Base-by-base conservation (phyloP, 345 rosid genomes). In the Aquilaria sinensis region DNA sequence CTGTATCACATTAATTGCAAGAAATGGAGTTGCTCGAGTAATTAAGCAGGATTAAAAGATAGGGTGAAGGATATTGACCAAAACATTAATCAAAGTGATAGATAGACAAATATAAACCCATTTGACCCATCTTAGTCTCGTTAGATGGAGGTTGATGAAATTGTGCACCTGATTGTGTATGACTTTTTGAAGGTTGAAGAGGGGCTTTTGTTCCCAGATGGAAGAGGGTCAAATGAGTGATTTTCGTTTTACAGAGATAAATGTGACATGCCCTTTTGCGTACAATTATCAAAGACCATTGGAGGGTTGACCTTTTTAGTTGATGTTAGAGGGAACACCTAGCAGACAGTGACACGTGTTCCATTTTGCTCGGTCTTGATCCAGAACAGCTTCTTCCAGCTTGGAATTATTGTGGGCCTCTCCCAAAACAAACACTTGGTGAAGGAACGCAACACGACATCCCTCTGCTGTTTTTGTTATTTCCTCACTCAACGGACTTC, bases 111-210 rank as follows among this genome's bases (percentile, higher is more conserved):
- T 75, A 65, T 31, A 72, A 67, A 66, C 73, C 62, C 46, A 56
- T 64, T 74, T 78, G 83, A 78, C 80, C 59, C 52, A 68, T 50
- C 56, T 2, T 23, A 56, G 47, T 45, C 12, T 31, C 62, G 76
- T 69, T 78, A 74, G 86, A 76, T 81, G 33, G 70, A 65, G 75
- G 78, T 76, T 61, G 83, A 78, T 74, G 79, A 48, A 74, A 64
- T 16, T 46, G 69, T 13, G 51, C 70, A 69, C 71, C 83, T 45
- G 64, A 78, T 66, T 81, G 67, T 78, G 68, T 69, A 71, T 64
- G 64, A 58, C 60, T 76, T 75, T 78, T 75, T 78, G 73, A 73
- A 71, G 67, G 65, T 48, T 15, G 48, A 33, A 53, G 37, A 23
- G 23, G 23, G 23, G 23, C 23, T 23, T 23, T 23, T 3, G 41